A percentile compares a stretch with the other conserved stretches of the same genome.
phyloP scores from a whole-genome alignment of 1,284 basidiomycete species.

The Leccinum subrobustum region DNA sequence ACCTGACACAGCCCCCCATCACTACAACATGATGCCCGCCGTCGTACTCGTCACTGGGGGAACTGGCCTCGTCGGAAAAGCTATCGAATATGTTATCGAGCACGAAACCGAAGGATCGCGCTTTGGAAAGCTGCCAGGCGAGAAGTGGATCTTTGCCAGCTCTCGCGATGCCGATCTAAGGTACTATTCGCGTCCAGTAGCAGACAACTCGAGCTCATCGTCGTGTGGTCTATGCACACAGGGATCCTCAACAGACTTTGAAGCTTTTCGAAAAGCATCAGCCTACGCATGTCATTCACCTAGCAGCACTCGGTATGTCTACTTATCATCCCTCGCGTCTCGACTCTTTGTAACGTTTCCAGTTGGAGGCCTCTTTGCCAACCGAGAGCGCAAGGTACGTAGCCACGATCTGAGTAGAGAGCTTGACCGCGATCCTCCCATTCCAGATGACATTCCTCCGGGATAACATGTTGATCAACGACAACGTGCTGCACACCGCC shows the following conservation, averaged over 20 bases:
- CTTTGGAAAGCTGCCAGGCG: slow-evolving; percentile 72
- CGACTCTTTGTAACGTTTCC: slow-evolving; percentile 14
- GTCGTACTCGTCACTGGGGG: slow-evolving; percentile 83
- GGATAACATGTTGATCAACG: slow-evolving; percentile 90
- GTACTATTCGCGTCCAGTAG: slow-evolving; percentile 34
- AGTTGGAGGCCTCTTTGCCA: slow-evolving; percentile 90
- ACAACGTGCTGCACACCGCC: slow-evolving; percentile 79
- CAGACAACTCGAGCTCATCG: background rate
- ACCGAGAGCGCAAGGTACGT: slow-evolving; percentile 84
- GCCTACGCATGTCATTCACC: slow-evolving; percentile 90
- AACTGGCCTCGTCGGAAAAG: slow-evolving; percentile 82
- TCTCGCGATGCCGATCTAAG: slow-evolving; percentile 78
- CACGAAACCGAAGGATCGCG: slow-evolving; percentile 73
- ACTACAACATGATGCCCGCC: slow-evolving; percentile 35
- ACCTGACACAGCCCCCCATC: background rate
- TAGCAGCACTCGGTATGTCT: slow-evolving; percentile 74
- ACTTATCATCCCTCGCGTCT: background rate
- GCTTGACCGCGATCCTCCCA: background rate
- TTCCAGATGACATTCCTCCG: slow-evolving; percentile 78
- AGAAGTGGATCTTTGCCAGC: slow-evolving; percentile 82
- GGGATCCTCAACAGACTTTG: slow-evolving; percentile 62
- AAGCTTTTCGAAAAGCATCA: slow-evolving; percentile 82
- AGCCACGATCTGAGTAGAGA: background rate
- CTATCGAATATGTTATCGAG: slow-evolving; percentile 75
- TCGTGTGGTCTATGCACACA: slow-evolving; percentile 26